These are phyloP conservation scores for Nothophytophthora sp. DNA, from an alignment of 352 stramenopile species.

Conservation along the genomic window DNA sequence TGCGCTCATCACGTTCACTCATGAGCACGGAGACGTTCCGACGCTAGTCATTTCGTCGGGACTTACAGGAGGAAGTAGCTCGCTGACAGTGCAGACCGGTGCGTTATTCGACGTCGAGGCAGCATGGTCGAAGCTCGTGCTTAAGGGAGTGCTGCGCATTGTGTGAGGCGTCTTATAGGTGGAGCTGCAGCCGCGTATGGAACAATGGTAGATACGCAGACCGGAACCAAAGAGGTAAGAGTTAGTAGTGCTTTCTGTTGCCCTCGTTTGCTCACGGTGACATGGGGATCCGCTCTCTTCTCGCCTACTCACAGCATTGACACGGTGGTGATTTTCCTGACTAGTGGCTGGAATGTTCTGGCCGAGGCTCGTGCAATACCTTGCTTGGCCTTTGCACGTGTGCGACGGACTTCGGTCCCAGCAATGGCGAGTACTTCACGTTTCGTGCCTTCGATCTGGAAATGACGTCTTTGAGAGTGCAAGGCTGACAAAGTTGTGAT, in stretches of 20 bases:
- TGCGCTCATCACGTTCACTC: constrained; percentile 61
- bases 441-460: not conserved
- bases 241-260: no score
- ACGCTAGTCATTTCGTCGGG: constrained; percentile 34
- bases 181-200: constrained; percentile 42
- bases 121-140: no score
- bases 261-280: no score
- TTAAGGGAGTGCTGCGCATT: no score
- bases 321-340: no score
- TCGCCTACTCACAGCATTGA: no score
- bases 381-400: constrained; percentile 53
- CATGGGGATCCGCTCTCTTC: no score
- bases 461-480: not conserved
- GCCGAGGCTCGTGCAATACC: constrained; percentile 54
- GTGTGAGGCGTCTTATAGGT: constrained; percentile 21
- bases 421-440: constrained; percentile 43
- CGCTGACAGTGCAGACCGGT: constrained; percentile 46
- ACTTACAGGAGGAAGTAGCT: constrained; percentile 31
- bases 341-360: constrained; percentile 69
- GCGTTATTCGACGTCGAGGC: not conserved
- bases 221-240: constrained; percentile 71
- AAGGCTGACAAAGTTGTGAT: not conserved
- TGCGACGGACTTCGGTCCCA: constrained; percentile 45
- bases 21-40: constrained; percentile 70
- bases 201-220: no score